Base-by-base conservation (phyloP, 2,329 filamentous ascomycete genomes). In the Colletotrichum theobromicola region DNA sequence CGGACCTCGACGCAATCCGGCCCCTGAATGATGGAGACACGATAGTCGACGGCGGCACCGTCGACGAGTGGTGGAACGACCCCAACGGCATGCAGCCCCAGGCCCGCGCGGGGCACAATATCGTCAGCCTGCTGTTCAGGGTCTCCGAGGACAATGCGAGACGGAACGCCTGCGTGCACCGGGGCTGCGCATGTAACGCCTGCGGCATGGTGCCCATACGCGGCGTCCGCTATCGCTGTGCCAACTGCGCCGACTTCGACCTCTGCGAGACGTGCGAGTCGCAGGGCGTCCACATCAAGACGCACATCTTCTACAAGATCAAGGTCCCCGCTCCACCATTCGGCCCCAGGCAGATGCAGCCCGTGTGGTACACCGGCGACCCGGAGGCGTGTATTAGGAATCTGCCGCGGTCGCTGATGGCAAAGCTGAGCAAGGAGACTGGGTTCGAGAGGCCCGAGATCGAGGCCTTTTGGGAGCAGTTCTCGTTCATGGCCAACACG, bases 221-320 rank as follows among this genome's bases (percentile, higher is more conserved):
- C 67, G 97, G 97, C 18, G 94, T 98, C 75, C 92, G 97, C 72
- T 99, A 98, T 86, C 94, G 96, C 74, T 99, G 97, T 84, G 93
- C 95, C 79, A 98, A 99, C 85, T 99, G 97, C 82, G 92, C 94
- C 77, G 96, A 99, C 84, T 98, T 95, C 81, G 97, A 99, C 82
- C 91, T 99, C 3, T 99, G 97, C 86, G 95, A 98, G 81, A 93
- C 93, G 9, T 99, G 97, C 85, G 96, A 99, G 85, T 91, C 94
- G 7, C 91, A 93, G 78, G 91, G 91, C 26, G 85, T 93, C 3
- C 96, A 98, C 81, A 92, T 90, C 80, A 97, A 96, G 83, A 98
- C 95, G 2, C 97, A 99, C 83, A 91, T 98, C 60, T 98, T 99
- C 84, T 98, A 97, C 88, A 98, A 98, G 83, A 94, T 99, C 80